Base-by-base conservation (phyloP, 129 eudicot genomes). In the Sambucus nigra region DNA sequence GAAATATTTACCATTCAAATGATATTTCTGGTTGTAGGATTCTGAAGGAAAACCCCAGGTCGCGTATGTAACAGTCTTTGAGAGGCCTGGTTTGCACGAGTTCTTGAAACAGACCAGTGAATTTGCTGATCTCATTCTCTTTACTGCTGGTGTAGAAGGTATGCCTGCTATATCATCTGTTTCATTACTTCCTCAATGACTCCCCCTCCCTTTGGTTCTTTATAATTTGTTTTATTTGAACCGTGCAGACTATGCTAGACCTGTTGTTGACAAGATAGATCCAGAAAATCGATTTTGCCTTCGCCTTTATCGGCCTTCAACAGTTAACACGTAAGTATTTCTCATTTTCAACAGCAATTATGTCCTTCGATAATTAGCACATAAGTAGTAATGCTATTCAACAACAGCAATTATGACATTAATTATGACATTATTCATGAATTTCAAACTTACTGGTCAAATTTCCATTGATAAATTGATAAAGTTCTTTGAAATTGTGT, bases 91-190 rank as follows among this genome's bases (percentile, higher is more conserved):
- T 19, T 63, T 77, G 46, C 69, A 64, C 17, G 75, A 77, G 7
- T 77, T 77, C 57, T 61, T 77, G 14, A 59, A 68, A 33, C 68
- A 72, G 54, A 78, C 72, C 0, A 68, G 79, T 51, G 66, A 72
- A 72, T 77, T 72, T 68, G 84, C 84, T 11, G 72, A 72, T 57
- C 66, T 77, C 19, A 68, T 77, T 35, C 52, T 77, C 18, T 77
- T 77, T 70, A 77, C 84, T 24, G 84, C 84, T 28, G 84, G 79
- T 35, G 79, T 77, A 51, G 84, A 77, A 77, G 84, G 84, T 77
- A 45, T 26, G 38, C 29, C 21, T 7, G 1, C n/a, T n/a, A n/a
- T n/a, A n/a, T n/a, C n/a, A n/a, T n/a, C n/a, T 16, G 12, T 15
- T 5, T 31, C 5, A 3, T 31, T 31, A 31, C n/a, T n/a, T n/a